Base-by-base conservation (phyloP, 768 basidiomycete genomes). In the Mycena alexandri region DNA sequence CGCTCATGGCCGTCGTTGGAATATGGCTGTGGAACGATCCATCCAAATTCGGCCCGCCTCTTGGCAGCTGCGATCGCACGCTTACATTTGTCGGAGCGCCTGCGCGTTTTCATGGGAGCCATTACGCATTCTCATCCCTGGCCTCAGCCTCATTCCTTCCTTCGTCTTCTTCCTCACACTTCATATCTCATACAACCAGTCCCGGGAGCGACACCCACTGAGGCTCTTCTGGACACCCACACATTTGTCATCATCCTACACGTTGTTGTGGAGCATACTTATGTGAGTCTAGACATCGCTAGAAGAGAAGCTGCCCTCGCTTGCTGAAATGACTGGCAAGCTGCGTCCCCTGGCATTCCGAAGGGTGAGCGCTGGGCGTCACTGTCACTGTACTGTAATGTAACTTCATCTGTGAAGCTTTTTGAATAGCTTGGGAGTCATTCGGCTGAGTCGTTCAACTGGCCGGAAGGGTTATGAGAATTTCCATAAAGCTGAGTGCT, bases 191-290 rank as follows among this genome's bases (percentile, higher is more conserved):
- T 48, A 48, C 10, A 48, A 48, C 22, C 3, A 12, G 47, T 4
- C 19, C 19, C n/a, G 44, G 19, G 1, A 6, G 5, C 44, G n/a
- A n/a, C 3, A 17, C 29, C 29, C n/a, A n/a, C n/a, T n/a, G n/a
- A n/a, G n/a, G n/a, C n/a, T n/a, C n/a, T n/a, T n/a, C n/a, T n/a
- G n/a, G n/a, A n/a, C n/a, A n/a, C n/a, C n/a, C n/a, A n/a, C n/a
- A n/a, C n/a, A n/a, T n/a, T n/a, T n/a, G n/a, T n/a, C n/a, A n/a
- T 41, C 53, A 29, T 33, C 33, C 51, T 52, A 16, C 51, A 52
- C 33, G 17, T 34, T 52, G 51, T 52, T 52, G 46, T 47, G 46
- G 46, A 47, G 46, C 46, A 47, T n/a, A n/a, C n/a, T n/a, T 47
- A 47, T 47, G 46, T 22, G 46, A 47, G 46, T 47, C 46, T 22